Conservation (phyloP, 108 stramenopile species). For the Chaetoceros muelleri region DNA sequence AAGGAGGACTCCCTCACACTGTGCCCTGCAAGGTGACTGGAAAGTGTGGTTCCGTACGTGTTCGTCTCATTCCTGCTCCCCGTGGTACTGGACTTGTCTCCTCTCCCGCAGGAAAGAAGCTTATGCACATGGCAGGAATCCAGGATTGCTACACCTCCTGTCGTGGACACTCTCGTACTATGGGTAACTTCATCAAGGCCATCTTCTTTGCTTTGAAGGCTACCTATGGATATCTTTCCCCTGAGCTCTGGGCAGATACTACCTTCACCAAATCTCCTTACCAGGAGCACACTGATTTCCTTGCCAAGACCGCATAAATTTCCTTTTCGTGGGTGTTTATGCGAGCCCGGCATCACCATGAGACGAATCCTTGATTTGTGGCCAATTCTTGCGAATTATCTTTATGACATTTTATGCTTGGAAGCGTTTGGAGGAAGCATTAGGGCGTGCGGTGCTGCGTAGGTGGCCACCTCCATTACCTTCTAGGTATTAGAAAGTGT, state of each 20-base stretch:
- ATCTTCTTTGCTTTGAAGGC: constrained; percentile 94
- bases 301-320: constrained; percentile 75
- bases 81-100: constrained; percentile 99
- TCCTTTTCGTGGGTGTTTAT: not conserved
- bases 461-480: constrained; percentile 40
- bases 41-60: constrained; percentile 98
- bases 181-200: constrained; percentile 99
- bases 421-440: constrained; percentile 17
- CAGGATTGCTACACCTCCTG: constrained; percentile 90
- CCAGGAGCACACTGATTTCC: constrained; percentile 99
- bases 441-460: constrained; percentile 52
- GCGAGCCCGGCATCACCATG: not conserved
- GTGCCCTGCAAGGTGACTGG: constrained; percentile 99
- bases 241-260: constrained; percentile 98
- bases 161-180: constrained; percentile 98
- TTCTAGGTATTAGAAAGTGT: constrained; percentile 1
- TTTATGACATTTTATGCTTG: not conserved
- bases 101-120: constrained; percentile 97
- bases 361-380: not conserved
- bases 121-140: constrained; percentile 98
- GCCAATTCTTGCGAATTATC: not conserved
- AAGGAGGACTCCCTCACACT: constrained; percentile 93
- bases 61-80: constrained; percentile 99
- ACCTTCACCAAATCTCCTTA: constrained; percentile 72
- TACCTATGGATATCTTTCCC: constrained; percentile 98